Conservation (phyloP, 2,329 filamentous ascomycete species). For the Thermochaetoides dissita region DNA sequence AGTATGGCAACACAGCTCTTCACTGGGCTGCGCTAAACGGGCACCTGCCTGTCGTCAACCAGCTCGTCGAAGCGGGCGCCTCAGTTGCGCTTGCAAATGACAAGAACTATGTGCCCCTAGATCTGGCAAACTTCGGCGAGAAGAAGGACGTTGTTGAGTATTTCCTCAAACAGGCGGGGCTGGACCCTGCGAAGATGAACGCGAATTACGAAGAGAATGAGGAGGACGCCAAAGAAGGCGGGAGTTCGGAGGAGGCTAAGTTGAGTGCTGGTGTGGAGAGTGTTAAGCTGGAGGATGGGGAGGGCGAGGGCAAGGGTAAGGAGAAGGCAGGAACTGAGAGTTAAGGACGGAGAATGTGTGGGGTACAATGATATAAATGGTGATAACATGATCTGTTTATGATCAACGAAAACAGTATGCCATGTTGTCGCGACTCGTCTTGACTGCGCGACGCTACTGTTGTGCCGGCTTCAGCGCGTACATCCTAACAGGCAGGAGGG, state of each 20-base stretch:
- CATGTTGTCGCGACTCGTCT: too few species aligned
- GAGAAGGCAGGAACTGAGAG: neutral
- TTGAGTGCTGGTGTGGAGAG: slow-evolving; percentile 17
- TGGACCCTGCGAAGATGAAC: too few species aligned
- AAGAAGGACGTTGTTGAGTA: slow-evolving; percentile 52
- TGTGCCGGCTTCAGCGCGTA: slow-evolving; percentile 54
- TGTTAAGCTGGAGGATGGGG: slow-evolving; percentile 23
- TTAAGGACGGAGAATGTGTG: neutral
- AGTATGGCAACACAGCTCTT: slow-evolving; percentile 75
- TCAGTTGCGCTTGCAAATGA: slow-evolving; percentile 67
- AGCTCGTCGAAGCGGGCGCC: slow-evolving; percentile 62
- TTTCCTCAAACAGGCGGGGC: slow-evolving; percentile 32
- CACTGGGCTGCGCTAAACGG: slow-evolving; percentile 92
- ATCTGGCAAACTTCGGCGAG: slow-evolving; percentile 57
- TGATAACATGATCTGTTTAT: neutral
- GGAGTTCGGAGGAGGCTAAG: slow-evolving; percentile 21
- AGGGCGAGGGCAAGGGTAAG: neutral
- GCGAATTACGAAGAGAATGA: slow-evolving; percentile 27
- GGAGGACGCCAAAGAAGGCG: slow-evolving; percentile 29
- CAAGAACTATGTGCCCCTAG: slow-evolving; percentile 68
- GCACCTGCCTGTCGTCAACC: slow-evolving; percentile 66
- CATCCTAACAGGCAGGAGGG: slow-evolving; percentile 59
- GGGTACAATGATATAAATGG: neutral
- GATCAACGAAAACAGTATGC: too few species aligned
- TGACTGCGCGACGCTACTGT: neutral